phyloP scores from a whole-genome alignment of 106 monocot genomes.

The Gastrodia elata region DNA sequence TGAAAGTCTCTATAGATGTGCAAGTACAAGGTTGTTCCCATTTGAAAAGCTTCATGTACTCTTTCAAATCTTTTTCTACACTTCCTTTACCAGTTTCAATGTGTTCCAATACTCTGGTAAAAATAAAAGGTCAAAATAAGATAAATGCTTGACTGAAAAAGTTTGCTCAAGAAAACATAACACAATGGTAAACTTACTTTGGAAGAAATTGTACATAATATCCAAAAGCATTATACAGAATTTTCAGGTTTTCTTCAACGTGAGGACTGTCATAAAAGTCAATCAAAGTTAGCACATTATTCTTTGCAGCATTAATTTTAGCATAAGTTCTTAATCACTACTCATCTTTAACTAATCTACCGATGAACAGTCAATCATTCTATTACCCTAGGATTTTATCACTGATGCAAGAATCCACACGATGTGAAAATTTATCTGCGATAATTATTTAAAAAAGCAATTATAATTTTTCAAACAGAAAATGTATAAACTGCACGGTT shows the following conservation, averaged over 20 bases:
- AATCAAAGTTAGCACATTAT: background rate
- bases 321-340: background rate
- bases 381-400: background rate
- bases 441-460: constrained; percentile 1
- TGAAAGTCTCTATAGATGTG: constrained; percentile 49
- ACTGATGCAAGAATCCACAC: background rate
- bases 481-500: background rate
- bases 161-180: background rate
- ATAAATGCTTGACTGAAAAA: constrained; percentile 3
- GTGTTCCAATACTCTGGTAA: constrained; percentile 50
- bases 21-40: constrained; percentile 43
- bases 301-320: background rate
- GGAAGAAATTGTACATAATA: constrained; percentile 81
- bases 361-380: background rate
- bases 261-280: constrained; percentile 27
- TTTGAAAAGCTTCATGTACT: constrained; percentile 50
- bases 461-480: no score
- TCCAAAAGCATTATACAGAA: constrained; percentile 86
- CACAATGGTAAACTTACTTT: constrained; percentile 41
- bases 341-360: background rate
- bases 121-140: background rate
- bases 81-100: constrained; percentile 40
- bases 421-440: background rate
- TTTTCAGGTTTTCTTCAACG: constrained; percentile 38
- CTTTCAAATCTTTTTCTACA: constrained; percentile 61